Percentiles rank a stretch among this genome's conserved stretches.
Conservation (phyloP, 176 grass and related monocot genomes). For the Phoenix roebelenii region DNA sequence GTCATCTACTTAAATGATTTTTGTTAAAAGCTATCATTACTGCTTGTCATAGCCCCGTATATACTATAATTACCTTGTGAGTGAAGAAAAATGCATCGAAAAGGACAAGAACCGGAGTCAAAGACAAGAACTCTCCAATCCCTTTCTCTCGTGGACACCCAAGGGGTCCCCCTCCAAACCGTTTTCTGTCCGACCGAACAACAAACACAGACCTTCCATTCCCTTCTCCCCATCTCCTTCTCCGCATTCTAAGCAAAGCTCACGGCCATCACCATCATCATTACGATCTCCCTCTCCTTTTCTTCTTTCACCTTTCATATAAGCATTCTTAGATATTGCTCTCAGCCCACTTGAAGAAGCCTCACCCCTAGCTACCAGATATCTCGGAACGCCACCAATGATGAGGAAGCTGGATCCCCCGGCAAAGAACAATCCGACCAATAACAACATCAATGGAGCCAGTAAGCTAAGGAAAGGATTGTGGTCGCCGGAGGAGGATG, state of each 20-base stretch:
- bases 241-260: slow-evolving; percentile 94
- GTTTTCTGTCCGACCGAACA: slow-evolving; percentile 35
- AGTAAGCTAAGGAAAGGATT: slow-evolving; percentile 79
- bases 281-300: slow-evolving; percentile 47
- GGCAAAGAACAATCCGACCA: not conserved
- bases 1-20: too few species aligned
- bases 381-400: not conserved
- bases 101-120: slow-evolving; percentile 94
- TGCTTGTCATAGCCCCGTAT: too few species aligned
- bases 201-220: slow-evolving; percentile 12
- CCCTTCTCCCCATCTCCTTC: slow-evolving; percentile 25
- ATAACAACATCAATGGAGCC: slow-evolving; percentile 11
- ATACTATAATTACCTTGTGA: slow-evolving; percentile 64
- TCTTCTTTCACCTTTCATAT: slow-evolving; percentile 11
- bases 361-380: not conserved
- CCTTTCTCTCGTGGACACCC: slow-evolving; percentile 4
- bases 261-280: slow-evolving; percentile 65
- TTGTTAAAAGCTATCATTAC: too few species aligned
- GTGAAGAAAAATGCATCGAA: slow-evolving; percentile 68
- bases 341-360: slow-evolving; percentile 7
- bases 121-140: slow-evolving; percentile 64
- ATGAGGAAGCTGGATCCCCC: slow-evolving; percentile 76
- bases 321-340: slow-evolving; percentile 11
- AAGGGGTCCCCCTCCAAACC: slow-evolving; percentile 24
- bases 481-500: slow-evolving; percentile 99